Percentiles rank a stretch among this genome's conserved stretches.
phyloP scores from a whole-genome alignment of 352 stramenopile genomes.

The Globisporangium canariense region DNA sequence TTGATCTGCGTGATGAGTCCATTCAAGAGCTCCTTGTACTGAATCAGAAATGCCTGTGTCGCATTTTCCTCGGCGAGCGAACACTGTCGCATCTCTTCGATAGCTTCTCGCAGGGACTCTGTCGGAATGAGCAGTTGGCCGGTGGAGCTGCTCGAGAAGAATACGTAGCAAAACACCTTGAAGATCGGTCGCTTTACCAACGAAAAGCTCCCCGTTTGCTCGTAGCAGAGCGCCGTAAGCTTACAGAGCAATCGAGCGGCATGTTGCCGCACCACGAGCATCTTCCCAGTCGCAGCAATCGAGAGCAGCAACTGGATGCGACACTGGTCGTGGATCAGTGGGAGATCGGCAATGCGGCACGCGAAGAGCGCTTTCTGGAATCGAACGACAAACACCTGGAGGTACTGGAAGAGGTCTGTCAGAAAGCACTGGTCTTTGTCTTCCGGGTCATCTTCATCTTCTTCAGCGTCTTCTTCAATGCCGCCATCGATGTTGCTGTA shows the following conservation, averaged over 20 bases:
- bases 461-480: constrained; percentile 19
- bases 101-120: constrained; percentile 33
- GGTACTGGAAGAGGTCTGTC: constrained; percentile 43
- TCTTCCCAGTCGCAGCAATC: constrained; percentile 41
- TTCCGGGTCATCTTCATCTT: constrained; percentile 21
- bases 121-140: constrained; percentile 24
- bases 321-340: constrained; percentile 48
- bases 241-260: constrained; percentile 43
- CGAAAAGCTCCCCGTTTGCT: constrained; percentile 61
- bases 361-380: constrained; percentile 62
- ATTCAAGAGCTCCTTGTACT: constrained; percentile 48
- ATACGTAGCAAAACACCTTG: constrained; percentile 40
- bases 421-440: constrained; percentile 36
- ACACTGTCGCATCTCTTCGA: constrained; percentile 56
- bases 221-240: constrained; percentile 49
- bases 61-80: constrained; percentile 15
- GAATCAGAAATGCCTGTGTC: constrained; percentile 36
- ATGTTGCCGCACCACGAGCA: constrained; percentile 25
- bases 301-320: constrained; percentile 44
- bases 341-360: constrained; percentile 37
- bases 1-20: constrained; percentile 50
- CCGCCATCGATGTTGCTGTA: constrained; percentile 16
- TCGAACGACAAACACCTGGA: constrained; percentile 40
- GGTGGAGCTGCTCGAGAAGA: constrained; percentile 28
- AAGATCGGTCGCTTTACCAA: constrained; percentile 45